Percentiles rank a stretch among this genome's conserved stretches.
Evolutionary conservation across 2,329 filamentous ascomycete species (phyloP).

Genomic region (Arthroderma sp.): DNA sequence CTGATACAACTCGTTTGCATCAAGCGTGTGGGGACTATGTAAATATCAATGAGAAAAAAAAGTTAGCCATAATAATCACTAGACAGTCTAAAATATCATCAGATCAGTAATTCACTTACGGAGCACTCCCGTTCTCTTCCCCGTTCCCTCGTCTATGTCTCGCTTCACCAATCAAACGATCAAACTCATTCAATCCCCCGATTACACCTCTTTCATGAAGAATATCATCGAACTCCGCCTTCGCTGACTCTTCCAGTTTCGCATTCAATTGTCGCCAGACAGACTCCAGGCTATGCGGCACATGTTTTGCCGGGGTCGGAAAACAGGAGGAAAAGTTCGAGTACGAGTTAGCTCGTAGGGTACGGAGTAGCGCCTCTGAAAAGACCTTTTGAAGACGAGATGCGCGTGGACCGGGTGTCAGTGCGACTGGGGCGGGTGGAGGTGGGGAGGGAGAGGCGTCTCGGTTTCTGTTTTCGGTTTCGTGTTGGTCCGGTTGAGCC

Average conservation of each 20-base stretch:
- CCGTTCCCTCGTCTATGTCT: conserved; percentile 37
- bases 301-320: conserved; percentile 46
- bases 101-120: conserved; percentile 29
- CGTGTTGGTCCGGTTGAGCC: background rate
- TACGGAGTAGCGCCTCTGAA: conserved; percentile 44
- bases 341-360: conserved; percentile 48
- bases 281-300: conserved; percentile 42
- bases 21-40: conserved; percentile 44
- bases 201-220: conserved; percentile 44
- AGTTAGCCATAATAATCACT: background rate
- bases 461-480: conserved; percentile 5
- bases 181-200: conserved; percentile 46
- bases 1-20: conserved; percentile 42
- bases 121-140: conserved; percentile 27
- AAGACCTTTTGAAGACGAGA: conserved; percentile 48
- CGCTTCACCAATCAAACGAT: conserved; percentile 47
- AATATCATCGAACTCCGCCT: conserved; percentile 49
- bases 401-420: conserved; percentile 47
- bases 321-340: conserved; percentile 51
- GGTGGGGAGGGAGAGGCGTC: conserved; percentile 37
- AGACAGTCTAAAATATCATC: background rate
- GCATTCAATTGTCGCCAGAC: conserved; percentile 47
- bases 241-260: conserved; percentile 44
- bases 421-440: conserved; percentile 39
- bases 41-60: background rate